Evolutionary conservation across 441 rosid species (phyloP), one percentile per base, ranked within the genome.

Genomic region (Gossypium davidsonii): DNA sequence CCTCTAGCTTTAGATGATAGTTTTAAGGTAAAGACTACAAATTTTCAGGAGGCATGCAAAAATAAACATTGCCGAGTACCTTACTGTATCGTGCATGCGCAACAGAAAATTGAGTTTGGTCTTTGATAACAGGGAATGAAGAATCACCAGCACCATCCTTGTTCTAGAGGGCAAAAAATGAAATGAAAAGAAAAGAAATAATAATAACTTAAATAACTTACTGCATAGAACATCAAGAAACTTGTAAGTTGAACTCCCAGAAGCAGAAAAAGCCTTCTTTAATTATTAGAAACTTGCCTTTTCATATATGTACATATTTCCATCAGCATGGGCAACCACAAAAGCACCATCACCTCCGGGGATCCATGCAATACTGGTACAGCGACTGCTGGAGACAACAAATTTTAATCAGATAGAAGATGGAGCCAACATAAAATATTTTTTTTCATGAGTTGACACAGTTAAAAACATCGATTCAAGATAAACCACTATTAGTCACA

Each of bases 281-380:
- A 39, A 66, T 23, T 26, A 56, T 66, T 26, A 11, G 58, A 60
- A 55, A 65, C 76, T 88, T 89, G 88, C 99, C 98, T 95, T 95
- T 76, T 95, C 99, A 78, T 91, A 95, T 77, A 91, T 87, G 18
- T 88, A 95, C 78, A 93, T 79, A 79, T 91, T 95, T 49, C 99
- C 99, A 89, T 95, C 98, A 21, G 95, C 86, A 81, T 93, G 99
- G 74, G 97, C 98, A 78, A 91, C 97, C 76, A 86, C 85, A 75
- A 95, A 95, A 79, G 93, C 73, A 67, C 99, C 98, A 81, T 93
- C 98, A 52, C 92, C 90, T 79, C 98, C 98, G 67, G 98, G 99
- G 67, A 93, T 88, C 98, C 99, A 95, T 51, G 94, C 78, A 39
- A 90, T 79, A 80, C 97, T 82, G 55, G 90, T 91, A 83, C 99